phyloP scores from a whole-genome alignment of 176 grass and related monocot species.

The Ananas comosus region DNA sequence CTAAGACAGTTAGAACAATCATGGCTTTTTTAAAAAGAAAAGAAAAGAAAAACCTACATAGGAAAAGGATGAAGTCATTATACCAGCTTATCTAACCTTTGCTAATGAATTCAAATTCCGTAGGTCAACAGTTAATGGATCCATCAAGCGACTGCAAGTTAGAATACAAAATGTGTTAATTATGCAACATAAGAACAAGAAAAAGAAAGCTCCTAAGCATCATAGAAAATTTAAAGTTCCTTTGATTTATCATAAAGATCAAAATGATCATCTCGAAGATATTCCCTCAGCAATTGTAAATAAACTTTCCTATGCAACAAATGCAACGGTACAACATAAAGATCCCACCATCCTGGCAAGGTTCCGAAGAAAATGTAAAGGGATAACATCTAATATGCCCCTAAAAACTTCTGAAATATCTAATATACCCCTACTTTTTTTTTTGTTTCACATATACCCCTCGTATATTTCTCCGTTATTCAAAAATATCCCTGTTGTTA shows the following conservation, averaged over 20 bases:
- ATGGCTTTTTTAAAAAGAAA: constrained; percentile 1
- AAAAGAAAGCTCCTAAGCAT: neutral
- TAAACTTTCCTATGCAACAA: neutral
- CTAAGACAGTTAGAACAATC: neutral
- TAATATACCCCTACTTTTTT: too few species aligned
- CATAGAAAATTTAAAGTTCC: too few species aligned
- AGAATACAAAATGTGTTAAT: neutral
- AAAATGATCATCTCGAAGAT: neutral
- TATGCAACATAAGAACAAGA: constrained; percentile 17
- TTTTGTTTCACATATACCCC: too few species aligned
- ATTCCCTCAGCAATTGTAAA: neutral
- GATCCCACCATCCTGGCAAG: neutral
- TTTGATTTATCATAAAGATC: neutral
- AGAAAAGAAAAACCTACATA: constrained; percentile 2
- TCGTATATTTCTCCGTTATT: too few species aligned
- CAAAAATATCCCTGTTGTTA: too few species aligned
- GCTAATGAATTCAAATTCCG: constrained; percentile 89
- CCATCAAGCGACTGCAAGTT: constrained; percentile 72
- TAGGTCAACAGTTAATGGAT: constrained; percentile 84
- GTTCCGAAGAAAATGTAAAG: neutral
- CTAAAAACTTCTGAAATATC: too few species aligned
- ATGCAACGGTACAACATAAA: too few species aligned
- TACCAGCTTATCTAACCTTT: constrained; percentile 44
- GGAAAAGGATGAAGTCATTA: constrained; percentile 14
- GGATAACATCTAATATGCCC: too few species aligned